Percentiles rank a stretch among this genome's conserved stretches.
Evolutionary conservation across 768 basidiomycete species (phyloP).

Genomic region (Filobasidium wieringae): DNA sequence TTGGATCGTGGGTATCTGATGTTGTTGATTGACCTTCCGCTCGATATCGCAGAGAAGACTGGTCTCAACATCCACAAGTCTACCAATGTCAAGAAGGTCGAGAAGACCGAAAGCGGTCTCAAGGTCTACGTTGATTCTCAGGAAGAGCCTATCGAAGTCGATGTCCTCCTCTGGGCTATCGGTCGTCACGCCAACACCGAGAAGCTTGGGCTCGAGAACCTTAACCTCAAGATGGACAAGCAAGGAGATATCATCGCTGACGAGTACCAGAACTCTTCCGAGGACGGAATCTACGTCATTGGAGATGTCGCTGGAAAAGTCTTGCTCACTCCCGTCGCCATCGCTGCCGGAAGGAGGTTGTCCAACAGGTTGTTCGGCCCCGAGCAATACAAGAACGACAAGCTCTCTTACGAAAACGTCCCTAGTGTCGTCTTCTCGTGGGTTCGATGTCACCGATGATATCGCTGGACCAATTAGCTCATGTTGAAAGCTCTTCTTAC

Average conservation of each 20-base stretch:
- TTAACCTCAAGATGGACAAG: constrained; percentile 60
- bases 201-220: constrained; percentile 61
- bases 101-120: constrained; percentile 53
- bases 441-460: constrained; percentile 35
- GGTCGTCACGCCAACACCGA: constrained; percentile 74
- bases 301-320: constrained; percentile 91
- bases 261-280: constrained; percentile 73
- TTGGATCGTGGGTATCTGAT: background rate
- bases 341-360: constrained; percentile 82
- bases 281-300: constrained; percentile 62
- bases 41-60: constrained; percentile 50
- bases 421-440: constrained; percentile 95
- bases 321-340: constrained; percentile 89
- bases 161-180: constrained; percentile 85
- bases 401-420: constrained; percentile 77
- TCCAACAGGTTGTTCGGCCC: constrained; percentile 84
- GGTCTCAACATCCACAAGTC: constrained; percentile 79
- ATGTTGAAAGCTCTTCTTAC: background rate
- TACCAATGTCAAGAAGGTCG: constrained; percentile 61
- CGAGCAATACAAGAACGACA: constrained; percentile 70
- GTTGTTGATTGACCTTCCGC: background rate
- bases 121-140: constrained; percentile 58
- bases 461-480: background rate
- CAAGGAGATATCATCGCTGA: constrained; percentile 82
- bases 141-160: constrained; percentile 70